A percentile compares a stretch with the other conserved stretches of the same genome.
phyloP scores from a whole-genome alignment of 1,139 yeast genomes.

The Hemisphaericaspora xylanilytica region DNA sequence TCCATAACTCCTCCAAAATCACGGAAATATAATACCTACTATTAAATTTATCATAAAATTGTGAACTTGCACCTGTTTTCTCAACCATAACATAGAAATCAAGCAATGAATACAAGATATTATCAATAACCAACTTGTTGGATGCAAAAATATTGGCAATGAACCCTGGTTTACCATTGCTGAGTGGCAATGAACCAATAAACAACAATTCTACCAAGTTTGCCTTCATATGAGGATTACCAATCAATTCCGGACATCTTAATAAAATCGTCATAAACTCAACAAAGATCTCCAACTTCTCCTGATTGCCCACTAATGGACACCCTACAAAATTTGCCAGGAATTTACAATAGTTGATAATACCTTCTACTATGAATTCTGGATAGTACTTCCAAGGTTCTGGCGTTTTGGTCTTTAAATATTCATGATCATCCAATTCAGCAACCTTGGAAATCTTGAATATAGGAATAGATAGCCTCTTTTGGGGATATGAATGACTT shows the following conservation, averaged over 20 bases:
- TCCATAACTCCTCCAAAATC: conserved; percentile 83
- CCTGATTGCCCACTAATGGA: conserved; percentile 54
- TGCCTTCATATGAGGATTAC: conserved; percentile 92
- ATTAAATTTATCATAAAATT: conserved; percentile 94
- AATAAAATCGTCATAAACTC: conserved; percentile 72
- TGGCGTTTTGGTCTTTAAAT: conserved; percentile 62
- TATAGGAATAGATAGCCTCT: conserved; percentile 60
- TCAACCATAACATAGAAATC: conserved; percentile 94
- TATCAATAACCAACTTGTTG: conserved; percentile 59
- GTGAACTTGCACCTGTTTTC: conserved; percentile 92
- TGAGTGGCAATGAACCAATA: conserved; percentile 64
- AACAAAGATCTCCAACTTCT: conserved; percentile 56
- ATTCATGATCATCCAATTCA: conserved; percentile 67
- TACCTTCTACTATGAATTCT: conserved; percentile 81
- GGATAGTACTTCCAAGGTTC: conserved; percentile 83
- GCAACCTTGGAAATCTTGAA: conserved; percentile 48
- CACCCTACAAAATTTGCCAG: conserved; percentile 57
- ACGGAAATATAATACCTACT: conserved; percentile 83
- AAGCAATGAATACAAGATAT: conserved; percentile 76
- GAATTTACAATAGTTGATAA: conserved; percentile 70
- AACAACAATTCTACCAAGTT: conserved; percentile 78
- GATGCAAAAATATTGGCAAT: conserved; percentile 64
- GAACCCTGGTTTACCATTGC: conserved; percentile 66
- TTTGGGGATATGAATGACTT: conserved; percentile 57
- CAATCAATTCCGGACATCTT: conserved; percentile 81